Base-by-base conservation (phyloP, 495 filamentous ascomycete species). In the Aspergillus asperescens region DNA sequence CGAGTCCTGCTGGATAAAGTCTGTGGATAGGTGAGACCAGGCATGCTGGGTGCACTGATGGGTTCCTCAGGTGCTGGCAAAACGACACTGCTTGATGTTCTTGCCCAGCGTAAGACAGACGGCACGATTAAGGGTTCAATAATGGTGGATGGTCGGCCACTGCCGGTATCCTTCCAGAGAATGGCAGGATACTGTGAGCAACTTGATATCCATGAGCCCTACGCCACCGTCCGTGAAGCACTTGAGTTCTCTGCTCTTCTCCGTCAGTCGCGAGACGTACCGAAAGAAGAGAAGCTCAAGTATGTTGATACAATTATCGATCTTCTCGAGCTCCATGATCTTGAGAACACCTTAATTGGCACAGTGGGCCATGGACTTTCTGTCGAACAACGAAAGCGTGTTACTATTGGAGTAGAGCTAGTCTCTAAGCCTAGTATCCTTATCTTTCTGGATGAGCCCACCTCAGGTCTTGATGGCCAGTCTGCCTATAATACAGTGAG, bases 1-100 rank as follows among this genome's bases (percentile, higher is more conserved):
- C 65, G 68, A 15, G 38, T 67, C 7, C 70, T 90, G 5, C 73
- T 96, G 15, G 82, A 95, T 54, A 76, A 92, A 55, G 83, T 95
- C 3, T 84, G 87, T 57, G 90, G 90, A 24, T 96, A 87, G 86
- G 88, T 95, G 41, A 93, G 94, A 66, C 90, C 90, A 18, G 90
- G 90, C 46, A 77, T 81, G 60, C 71, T 91, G 59, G 80, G 82
- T n/a, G 87, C 87, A 0, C 69, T 90, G 10, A 87, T 91, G 75
- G 81, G 81, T 15, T 76, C 76, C 12, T 82, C 79, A 18, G 81
- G 81, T 25, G 81, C 81, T 7, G 81, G 81, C n/a, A 85, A 85
- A 46, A 85, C 81, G 8, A 85, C 81, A 1, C 60, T 85, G 15
- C 66, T 79, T 4, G 74, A 79, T 53, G 72, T 76, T 22, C 58